Conservation (phyloP, 1,139 yeast genomes). For the Taiozyma sp. region DNA sequence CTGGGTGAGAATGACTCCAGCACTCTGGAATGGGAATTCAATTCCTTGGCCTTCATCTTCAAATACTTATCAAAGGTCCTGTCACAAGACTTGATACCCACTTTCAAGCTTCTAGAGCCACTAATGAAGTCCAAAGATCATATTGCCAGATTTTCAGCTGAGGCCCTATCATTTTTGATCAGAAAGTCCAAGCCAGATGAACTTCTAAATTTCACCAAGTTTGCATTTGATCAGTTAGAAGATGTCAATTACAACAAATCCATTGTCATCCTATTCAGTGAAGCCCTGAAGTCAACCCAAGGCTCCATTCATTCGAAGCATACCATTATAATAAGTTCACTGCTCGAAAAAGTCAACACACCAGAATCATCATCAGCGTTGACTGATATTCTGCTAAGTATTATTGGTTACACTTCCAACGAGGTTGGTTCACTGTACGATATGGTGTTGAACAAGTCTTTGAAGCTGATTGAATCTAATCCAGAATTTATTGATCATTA, state of each 20-base stretch:
- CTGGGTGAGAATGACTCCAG: constrained; percentile 49
- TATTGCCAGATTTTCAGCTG: constrained; percentile 81
- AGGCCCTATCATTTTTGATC: constrained; percentile 78
- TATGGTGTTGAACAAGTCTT: constrained; percentile 29
- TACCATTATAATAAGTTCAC: constrained; percentile 38
- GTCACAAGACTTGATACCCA: constrained; percentile 57
- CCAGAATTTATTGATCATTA: constrained; percentile 8
- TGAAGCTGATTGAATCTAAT: constrained; percentile 15
- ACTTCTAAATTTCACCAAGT: constrained; percentile 41
- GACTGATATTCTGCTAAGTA: constrained; percentile 53
- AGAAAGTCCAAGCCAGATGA: constrained; percentile 57
- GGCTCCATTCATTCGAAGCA: constrained; percentile 74
- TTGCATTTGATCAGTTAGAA: constrained; percentile 42
- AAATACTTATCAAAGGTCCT: constrained; percentile 71
- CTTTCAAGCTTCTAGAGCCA: constrained; percentile 62
- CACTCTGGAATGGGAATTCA: constrained; percentile 78
- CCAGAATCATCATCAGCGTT: constrained; percentile 38
- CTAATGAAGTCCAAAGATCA: constrained; percentile 58
- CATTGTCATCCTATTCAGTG: constrained; percentile 58
- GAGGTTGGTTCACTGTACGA: constrained; percentile 45
- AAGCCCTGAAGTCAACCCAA: constrained; percentile 68
- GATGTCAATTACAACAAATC: constrained; percentile 48
- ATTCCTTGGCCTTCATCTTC: constrained; percentile 81
- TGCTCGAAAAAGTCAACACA: constrained; percentile 35
- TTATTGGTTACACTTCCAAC: constrained; percentile 56